Conservation (phyloP, 345 rosid genomes). For the Ceriops tagal region DNA sequence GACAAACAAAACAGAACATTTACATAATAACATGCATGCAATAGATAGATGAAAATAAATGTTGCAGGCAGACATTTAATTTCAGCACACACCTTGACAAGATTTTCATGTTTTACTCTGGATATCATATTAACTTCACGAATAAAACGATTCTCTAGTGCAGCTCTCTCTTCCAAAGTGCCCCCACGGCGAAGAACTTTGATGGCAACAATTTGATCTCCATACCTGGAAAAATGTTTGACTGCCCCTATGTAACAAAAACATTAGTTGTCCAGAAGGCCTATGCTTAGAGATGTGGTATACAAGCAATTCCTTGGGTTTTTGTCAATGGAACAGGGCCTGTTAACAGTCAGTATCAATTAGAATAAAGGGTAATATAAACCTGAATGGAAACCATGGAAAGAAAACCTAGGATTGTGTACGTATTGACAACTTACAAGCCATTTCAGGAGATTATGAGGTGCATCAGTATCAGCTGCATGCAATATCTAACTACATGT, state of each 20-base stretch:
- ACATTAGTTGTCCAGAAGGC: slow-evolving; percentile 5
- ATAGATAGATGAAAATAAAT: neutral
- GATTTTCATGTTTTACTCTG: slow-evolving; percentile 78
- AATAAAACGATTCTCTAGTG: slow-evolving; percentile 71
- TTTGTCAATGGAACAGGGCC: slow-evolving; percentile 9
- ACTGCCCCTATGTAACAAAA: slow-evolving; percentile 35
- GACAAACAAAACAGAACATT: too few relatives aligned
- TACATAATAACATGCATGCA: neutral
- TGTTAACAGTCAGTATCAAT: neutral
- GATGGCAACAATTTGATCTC: slow-evolving; percentile 69
- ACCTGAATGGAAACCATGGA: too few relatives aligned
- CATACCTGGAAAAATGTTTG: slow-evolving; percentile 60
- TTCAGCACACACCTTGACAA: slow-evolving; percentile 55
- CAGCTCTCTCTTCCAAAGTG: slow-evolving; percentile 57
- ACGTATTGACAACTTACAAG: too few relatives aligned
- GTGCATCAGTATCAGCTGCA: too few relatives aligned
- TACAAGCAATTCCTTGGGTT: neutral
- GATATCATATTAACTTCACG: slow-evolving; percentile 99
- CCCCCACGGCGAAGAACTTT: slow-evolving; percentile 77
- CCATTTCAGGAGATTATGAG: too few relatives aligned
- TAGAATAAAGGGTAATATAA: too few relatives aligned
- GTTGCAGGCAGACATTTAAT: neutral
- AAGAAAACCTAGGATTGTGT: too few relatives aligned
- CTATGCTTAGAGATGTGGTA: neutral
- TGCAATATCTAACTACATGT: too few relatives aligned